Evolutionary conservation across 2,329 filamentous ascomycete species (phyloP), one percentile per base, ranked within the genome.

Genomic region (Escovopsis sp.): DNA sequence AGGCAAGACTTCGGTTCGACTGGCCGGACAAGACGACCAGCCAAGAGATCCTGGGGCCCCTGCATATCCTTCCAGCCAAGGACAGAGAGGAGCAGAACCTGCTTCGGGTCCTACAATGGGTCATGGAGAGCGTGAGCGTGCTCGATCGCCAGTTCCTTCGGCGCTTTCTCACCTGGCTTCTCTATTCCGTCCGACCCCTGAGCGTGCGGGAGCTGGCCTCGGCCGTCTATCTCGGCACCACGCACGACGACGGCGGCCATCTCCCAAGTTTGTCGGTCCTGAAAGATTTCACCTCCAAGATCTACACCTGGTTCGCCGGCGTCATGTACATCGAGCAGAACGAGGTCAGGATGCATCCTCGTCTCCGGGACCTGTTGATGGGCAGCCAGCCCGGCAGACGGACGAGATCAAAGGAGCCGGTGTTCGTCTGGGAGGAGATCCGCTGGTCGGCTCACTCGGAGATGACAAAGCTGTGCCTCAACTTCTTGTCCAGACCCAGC

Each of bases 141-240:
- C 36, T 42, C 12, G 44, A 46, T 8, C 37, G 39, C 5, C 35
- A 14, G 11, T 15, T 30, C 10, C 39, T 46, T 34, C 42, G 39
- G 13, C 39, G 30, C 14, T 25, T 46, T 7, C 31, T 46, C 6
- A 37, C 44, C 13, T 46, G 44, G 44, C 37, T 46, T 16, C 42
- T 46, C 15, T 46, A 46, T 11, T 35, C 44, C 11, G 44, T 46
- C n/a, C 42, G 44, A 10, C 44, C 37, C 9, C 42, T 46, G 10
- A 46, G 42, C 4, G 30, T 44, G 24, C 44, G 44, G 44, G 44
- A 46, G 16, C 39, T 46, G 2, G 42, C 44, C 34, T 44, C 44
- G 5, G 44, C 44, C 12, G 15, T 46, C 4, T 41, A 39, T 11
- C 27, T 44, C 15, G 37, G 33, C 8, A 37, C 44, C 11, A 36